These are phyloP conservation scores for Nakazawaea ernobii DNA, from an alignment of 805 yeast genomes.

Conservation along the genomic window DNA sequence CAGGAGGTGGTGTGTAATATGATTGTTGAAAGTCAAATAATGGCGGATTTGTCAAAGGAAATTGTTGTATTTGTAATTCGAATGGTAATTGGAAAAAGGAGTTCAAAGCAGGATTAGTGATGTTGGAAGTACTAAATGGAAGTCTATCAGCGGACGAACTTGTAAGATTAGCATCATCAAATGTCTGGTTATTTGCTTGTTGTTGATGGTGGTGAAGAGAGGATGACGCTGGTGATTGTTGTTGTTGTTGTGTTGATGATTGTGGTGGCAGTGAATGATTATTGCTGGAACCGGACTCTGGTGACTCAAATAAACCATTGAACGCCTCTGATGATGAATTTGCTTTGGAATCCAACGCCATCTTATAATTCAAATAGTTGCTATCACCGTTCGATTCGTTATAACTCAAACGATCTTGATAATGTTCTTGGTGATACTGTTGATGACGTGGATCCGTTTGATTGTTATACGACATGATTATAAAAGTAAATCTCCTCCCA, in stretches of 20 bases:
- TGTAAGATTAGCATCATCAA: not conserved
- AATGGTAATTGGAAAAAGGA: conserved; percentile 12
- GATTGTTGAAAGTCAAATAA: conserved; percentile 22
- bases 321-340: not conserved
- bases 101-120: conserved; percentile 10
- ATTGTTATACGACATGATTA: not conserved
- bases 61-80: conserved; percentile 22
- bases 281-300: too few species aligned
- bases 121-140: not conserved
- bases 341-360: not conserved
- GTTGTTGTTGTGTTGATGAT: not conserved
- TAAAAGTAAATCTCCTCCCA: too few species aligned
- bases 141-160: not conserved
- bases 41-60: conserved; percentile 30
- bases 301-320: too few species aligned
- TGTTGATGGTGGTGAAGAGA: not conserved
- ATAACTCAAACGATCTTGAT: not conserved
- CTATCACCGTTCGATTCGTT: not conserved
- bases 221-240: not conserved
- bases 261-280: not conserved
- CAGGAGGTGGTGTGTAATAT: not conserved
- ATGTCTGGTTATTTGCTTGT: not conserved
- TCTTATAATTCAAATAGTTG: not conserved
- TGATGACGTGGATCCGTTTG: not conserved
- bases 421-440: not conserved